phyloP scores from a whole-genome alignment of 768 basidiomycete genomes.

The Russula sp. region DNA sequence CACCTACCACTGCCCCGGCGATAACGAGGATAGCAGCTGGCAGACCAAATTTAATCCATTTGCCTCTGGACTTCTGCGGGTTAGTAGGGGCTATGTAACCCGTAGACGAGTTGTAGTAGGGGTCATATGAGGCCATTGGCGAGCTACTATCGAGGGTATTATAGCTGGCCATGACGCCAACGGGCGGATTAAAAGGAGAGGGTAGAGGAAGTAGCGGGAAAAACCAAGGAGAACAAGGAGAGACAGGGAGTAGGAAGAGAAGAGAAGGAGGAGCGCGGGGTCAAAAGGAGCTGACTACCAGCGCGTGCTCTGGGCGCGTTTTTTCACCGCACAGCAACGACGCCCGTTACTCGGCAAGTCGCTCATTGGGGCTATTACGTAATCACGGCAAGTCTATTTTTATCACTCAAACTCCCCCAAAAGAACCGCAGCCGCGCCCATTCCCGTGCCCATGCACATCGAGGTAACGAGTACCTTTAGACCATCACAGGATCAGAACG shows the following conservation, averaged over 20 bases:
- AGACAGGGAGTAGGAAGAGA: conserved; percentile 9
- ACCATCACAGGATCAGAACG: neutral
- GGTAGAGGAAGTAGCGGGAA: neutral
- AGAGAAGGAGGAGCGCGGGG: neutral
- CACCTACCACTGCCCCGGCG: conserved; percentile 64
- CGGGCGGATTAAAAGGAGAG: conserved; percentile 13
- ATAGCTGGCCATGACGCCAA: conserved; percentile 36
- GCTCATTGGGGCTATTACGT: neutral
- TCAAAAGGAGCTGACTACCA: neutral
- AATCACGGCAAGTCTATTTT: too few relatives aligned
- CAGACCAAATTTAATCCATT: conserved; percentile 71
- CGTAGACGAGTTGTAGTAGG: conserved; percentile 61
- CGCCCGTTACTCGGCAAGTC: neutral
- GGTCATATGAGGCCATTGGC: conserved; percentile 48
- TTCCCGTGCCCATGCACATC: conserved; percentile 88
- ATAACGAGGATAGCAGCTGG: conserved; percentile 60
- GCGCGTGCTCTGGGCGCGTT: neutral
- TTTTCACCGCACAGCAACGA: neutral
- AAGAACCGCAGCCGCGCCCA: conserved; percentile 83
- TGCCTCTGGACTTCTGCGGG: conserved; percentile 48
- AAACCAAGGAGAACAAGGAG: conserved; percentile 7
- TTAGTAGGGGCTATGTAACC: conserved; percentile 54
- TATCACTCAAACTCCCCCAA: conserved; percentile 39
- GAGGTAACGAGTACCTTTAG: conserved; percentile 69
- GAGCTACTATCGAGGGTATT: conserved; percentile 26